Conservation (phyloP, 441 rosid species). For the Erodium trifolium region DNA sequence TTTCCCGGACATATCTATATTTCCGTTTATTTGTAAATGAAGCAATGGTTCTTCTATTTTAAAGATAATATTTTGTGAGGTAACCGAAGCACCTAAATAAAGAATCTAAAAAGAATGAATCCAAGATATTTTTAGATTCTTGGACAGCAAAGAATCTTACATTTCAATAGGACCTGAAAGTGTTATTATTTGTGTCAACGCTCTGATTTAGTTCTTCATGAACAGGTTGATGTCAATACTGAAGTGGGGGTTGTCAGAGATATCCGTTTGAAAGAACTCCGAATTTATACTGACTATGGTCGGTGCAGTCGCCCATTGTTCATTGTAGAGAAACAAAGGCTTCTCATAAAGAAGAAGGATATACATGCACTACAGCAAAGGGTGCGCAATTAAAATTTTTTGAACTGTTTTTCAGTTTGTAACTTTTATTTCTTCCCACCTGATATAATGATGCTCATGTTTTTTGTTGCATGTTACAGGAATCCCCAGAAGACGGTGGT, state of each 20-base stretch:
- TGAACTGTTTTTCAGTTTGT: background rate
- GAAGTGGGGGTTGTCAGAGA: slow-evolving; percentile 99
- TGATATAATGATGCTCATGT: background rate
- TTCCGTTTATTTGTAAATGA: no score
- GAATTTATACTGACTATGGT: slow-evolving; percentile 94
- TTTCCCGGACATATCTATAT: no score
- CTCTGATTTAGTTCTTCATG: slow-evolving; percentile 20
- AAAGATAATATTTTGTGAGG: no score
- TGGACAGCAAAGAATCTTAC: background rate
- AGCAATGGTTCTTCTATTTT: no score
- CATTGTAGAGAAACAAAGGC: slow-evolving; percentile 90
- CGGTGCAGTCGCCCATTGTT: slow-evolving; percentile 97
- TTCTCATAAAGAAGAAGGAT: slow-evolving; percentile 79
- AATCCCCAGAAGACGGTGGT: slow-evolving; percentile 74
- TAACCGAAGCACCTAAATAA: no score
- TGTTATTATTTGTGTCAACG: slow-evolving; percentile 6
- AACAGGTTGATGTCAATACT: slow-evolving; percentile 90
- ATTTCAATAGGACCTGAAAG: background rate
- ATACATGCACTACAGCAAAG: slow-evolving; percentile 80
- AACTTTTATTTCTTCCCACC: background rate
- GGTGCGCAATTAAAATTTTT: slow-evolving; percentile 31
- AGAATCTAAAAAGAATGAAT: no score
- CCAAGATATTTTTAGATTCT: no score
- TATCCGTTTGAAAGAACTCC: slow-evolving; percentile 72
- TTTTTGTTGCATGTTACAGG: slow-evolving; percentile 32